phyloP scores from a whole-genome alignment of 2,329 filamentous ascomycete species.

The Phaeosphaeriaceae sp. region DNA sequence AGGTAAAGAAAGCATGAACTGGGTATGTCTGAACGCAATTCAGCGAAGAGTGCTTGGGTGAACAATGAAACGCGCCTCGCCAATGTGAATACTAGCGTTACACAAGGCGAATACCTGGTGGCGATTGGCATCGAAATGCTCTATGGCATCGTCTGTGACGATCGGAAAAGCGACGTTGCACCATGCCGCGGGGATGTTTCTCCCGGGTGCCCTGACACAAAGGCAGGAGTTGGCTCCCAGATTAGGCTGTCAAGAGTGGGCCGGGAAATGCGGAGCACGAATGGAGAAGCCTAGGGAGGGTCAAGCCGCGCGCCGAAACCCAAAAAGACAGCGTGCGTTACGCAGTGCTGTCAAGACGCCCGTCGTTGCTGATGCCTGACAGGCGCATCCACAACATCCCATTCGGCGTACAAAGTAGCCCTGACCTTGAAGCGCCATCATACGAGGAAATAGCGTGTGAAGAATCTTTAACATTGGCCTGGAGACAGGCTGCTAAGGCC shows the following conservation, averaged over 20 bases:
- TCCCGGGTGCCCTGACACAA: constrained; percentile 19
- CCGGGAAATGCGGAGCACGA: constrained; percentile 27
- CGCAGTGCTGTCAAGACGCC: constrained; percentile 10
- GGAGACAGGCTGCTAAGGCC: too few species aligned
- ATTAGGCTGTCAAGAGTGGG: constrained; percentile 18
- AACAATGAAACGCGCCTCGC: constrained; percentile 10
- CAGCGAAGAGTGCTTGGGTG: too few species aligned
- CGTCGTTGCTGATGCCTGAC: constrained; percentile 17
- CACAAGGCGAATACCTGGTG: constrained; percentile 3
- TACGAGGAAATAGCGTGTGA: constrained; percentile 19
- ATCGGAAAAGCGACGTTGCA: constrained; percentile 10
- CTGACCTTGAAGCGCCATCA: constrained; percentile 20
- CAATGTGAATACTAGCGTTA: constrained; percentile 7
- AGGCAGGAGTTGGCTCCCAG: constrained; percentile 29
- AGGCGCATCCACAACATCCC: constrained; percentile 23
- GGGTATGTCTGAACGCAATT: too few species aligned
- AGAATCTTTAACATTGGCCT: too few species aligned
- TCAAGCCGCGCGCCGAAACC: constrained; percentile 5
- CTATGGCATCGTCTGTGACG: constrained; percentile 7
- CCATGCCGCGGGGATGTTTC: constrained; percentile 19
- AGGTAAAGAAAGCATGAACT: too few species aligned
- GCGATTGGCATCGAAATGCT: not conserved
- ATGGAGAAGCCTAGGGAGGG: constrained; percentile 7
- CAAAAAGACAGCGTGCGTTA: constrained; percentile 19
- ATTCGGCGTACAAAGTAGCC: constrained; percentile 27